Conservation (phyloP, 495 filamentous ascomycete genomes). For the Neurospora sp. region DNA sequence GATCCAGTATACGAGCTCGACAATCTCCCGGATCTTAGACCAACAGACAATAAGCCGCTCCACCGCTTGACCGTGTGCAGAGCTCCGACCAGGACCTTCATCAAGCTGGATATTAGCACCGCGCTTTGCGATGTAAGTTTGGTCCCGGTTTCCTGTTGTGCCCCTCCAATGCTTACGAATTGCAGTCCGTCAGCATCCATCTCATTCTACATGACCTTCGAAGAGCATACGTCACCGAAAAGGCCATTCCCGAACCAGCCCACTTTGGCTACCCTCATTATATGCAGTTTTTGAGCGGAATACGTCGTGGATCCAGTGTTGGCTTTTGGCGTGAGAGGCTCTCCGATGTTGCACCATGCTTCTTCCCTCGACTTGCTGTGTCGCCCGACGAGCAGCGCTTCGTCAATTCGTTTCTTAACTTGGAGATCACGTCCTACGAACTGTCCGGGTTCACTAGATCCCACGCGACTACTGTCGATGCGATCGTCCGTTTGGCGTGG, state of each 20-base stretch:
- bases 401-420: slow-evolving; percentile 25
- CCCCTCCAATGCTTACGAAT: background rate
- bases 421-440: slow-evolving; percentile 25
- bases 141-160: too few species aligned
- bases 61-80: slow-evolving; percentile 37
- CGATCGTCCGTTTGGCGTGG: slow-evolving; percentile 39
- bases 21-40: slow-evolving; percentile 26
- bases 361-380: slow-evolving; percentile 27
- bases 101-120: slow-evolving; percentile 37
- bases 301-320: slow-evolving; percentile 21
- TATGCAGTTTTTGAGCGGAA: slow-evolving; percentile 23
- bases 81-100: slow-evolving; percentile 28
- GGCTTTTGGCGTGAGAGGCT: slow-evolving; percentile 34
- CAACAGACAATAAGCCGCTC: slow-evolving; percentile 28
- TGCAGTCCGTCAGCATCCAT: slow-evolving; percentile 28
- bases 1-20: slow-evolving; percentile 31
- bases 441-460: slow-evolving; percentile 25
- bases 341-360: slow-evolving; percentile 21
- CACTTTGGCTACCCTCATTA: slow-evolving; percentile 31
- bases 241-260: slow-evolving; percentile 15
- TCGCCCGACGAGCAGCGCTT: slow-evolving; percentile 11
- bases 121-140: slow-evolving; percentile 30
- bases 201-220: slow-evolving; percentile 33
- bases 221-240: slow-evolving; percentile 28
- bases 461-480: slow-evolving; percentile 21